Evolutionary conservation across 2,329 filamentous ascomycete species (phyloP), one percentile per base, ranked within the genome.

Genomic region (Colletotrichum eremochloae): DNA sequence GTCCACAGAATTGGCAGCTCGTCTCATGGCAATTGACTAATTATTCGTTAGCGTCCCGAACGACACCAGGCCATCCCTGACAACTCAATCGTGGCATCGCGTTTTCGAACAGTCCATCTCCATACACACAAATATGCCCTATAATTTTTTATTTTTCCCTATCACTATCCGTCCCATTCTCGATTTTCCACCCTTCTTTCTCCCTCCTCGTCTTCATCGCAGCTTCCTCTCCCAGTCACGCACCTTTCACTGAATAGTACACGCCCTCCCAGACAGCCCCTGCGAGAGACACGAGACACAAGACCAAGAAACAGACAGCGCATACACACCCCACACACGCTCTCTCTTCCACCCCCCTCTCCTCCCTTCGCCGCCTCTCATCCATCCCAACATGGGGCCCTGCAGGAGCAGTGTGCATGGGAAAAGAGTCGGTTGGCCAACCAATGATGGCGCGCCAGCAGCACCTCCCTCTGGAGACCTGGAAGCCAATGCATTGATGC

Each of bases 401-500:
- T 63, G 60, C 60, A 63, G 60, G 36, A 52, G 48, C 31, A 38
- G 60, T 64, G 48, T 50, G 48, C 57, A 38, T 33, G 57, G 36
- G 20, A 46, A 57, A 71, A 71, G 61, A 56, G 56, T 73, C 71
- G 67, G 71, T 53, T 67, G 56, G 56, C 42, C 31, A 56, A 53
- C 71, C 67, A 73, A 73, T 73, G 67, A 73, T 36, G 44, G 44
- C 44, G 58, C 58, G 52, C 31, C 69, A 48, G 46, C 58, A 68
- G 55, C 44, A 53, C 50, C 53, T 69, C 38, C 36, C 20, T 57
- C 24, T 42, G 40, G 24, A 18, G 38, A 55, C 36, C 48, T 63
- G 31, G 40, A 64, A 60, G 60, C 53, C 33, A 55, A 61, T 69
- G 66, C 69, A 69, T 72, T 64, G 69, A 72, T 75, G 75, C 74